phyloP scores from a whole-genome alignment of 495 filamentous ascomycete species.

The Tricharina praecox region DNA sequence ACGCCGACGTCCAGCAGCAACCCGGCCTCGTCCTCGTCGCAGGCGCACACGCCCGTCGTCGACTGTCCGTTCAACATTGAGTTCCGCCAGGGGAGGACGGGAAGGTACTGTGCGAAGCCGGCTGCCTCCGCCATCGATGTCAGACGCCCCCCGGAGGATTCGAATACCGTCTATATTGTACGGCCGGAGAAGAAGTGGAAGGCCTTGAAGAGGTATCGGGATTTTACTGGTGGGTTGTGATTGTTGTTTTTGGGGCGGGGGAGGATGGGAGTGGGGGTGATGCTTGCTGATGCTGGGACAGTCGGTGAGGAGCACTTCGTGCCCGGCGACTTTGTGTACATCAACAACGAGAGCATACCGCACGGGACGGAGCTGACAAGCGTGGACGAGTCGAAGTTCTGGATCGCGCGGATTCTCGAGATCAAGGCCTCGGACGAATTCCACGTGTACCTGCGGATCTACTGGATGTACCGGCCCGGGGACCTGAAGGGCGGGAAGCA shows the following conservation, averaged over 20 bases:
- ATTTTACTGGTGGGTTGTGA: constrained; percentile 42
- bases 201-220: constrained; percentile 43
- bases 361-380: constrained; percentile 32
- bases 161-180: constrained; percentile 9
- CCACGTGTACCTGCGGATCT: constrained; percentile 56
- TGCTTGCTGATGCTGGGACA: constrained; percentile 16
- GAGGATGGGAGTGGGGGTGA: not conserved
- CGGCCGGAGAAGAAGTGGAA: constrained; percentile 30
- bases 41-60: too few relatives aligned
- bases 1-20: too few relatives aligned
- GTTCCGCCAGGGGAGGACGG: too few relatives aligned
- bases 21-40: too few relatives aligned
- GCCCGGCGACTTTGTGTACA: constrained; percentile 44
- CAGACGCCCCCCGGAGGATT: constrained; percentile 19
- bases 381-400: constrained; percentile 38
- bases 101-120: too few relatives aligned
- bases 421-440: constrained; percentile 47
- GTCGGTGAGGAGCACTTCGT: constrained; percentile 43
- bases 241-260: not conserved
- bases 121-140: not conserved
- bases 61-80: too few relatives aligned
- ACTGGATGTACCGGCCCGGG: constrained; percentile 63
- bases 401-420: constrained; percentile 59
- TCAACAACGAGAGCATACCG: constrained; percentile 38
- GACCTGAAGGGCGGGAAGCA: constrained; percentile 48